Percentiles rank a stretch among this genome's conserved stretches.
Evolutionary conservation across 2,329 filamentous ascomycete species (phyloP).

Genomic region (Verticillium alfalfae): DNA sequence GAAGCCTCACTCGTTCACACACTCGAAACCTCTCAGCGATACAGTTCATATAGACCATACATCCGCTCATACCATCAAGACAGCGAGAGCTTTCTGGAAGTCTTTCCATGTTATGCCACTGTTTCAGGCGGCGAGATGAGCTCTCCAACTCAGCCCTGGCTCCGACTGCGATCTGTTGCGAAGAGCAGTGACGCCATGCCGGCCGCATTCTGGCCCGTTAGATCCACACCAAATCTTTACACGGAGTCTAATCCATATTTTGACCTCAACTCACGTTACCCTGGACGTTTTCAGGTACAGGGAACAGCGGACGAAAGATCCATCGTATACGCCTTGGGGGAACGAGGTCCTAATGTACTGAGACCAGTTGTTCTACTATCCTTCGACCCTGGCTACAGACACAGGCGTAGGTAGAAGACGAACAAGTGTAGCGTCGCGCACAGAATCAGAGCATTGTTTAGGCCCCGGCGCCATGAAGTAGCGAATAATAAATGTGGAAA

Average conservation of each 20-base stretch:
- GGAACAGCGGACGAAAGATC: conserved; percentile 41
- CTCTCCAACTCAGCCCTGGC: neutral
- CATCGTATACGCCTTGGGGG: conserved; percentile 36
- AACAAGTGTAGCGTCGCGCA: no score
- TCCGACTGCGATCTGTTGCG: neutral
- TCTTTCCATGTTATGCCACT: conserved; percentile 18
- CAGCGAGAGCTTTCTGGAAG: conserved; percentile 51
- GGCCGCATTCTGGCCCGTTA: neutral
- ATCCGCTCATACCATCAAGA: conserved; percentile 49
- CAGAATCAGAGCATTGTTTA: no score
- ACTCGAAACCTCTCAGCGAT: conserved; percentile 33
- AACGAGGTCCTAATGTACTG: conserved; percentile 10
- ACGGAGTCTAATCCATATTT: conserved; percentile 15
- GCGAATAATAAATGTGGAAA: no score
- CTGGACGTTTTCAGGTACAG: conserved; percentile 23
- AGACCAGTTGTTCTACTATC: conserved; percentile 33
- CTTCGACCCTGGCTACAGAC: conserved; percentile 31
- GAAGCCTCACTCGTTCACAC: conserved; percentile 41
- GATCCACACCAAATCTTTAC: neutral
- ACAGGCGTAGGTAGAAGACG: no score
- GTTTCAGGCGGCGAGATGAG: neutral
- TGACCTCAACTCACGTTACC: conserved; percentile 31
- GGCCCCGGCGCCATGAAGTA: no score
- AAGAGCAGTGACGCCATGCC: neutral
- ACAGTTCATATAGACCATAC: conserved; percentile 48